These are phyloP conservation scores for Mycena floridula DNA, from an alignment of 768 basidiomycete genomes.

Conservation along the genomic window DNA sequence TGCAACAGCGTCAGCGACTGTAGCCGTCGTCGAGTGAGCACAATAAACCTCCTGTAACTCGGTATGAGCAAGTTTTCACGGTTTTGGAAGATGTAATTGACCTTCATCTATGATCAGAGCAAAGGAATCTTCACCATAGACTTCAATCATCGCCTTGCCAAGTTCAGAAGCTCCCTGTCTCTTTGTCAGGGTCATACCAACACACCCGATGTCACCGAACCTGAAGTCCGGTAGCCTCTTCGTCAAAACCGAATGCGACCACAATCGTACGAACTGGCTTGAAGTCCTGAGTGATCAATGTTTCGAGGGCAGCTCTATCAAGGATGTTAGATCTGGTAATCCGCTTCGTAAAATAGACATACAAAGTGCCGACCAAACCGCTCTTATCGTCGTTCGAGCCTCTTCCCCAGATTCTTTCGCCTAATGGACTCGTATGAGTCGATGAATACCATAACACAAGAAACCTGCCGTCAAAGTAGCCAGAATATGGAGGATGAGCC, in stretches of 20 bases:
- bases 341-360: neutral
- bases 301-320: constrained; percentile 9
- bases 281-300: constrained; percentile 10
- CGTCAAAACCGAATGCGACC: constrained; percentile 41
- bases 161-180: constrained; percentile 38
- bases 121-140: constrained; percentile 51
- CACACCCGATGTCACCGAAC: constrained; percentile 15
- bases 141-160: constrained; percentile 28
- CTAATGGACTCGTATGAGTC: constrained; percentile 12
- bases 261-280: constrained; percentile 16
- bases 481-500: constrained; percentile 45
- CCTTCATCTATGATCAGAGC: constrained; percentile 68
- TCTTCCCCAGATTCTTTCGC: constrained; percentile 51
- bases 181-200: neutral
- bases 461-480: constrained; percentile 34
- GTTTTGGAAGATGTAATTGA: no score
- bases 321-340: neutral
- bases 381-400: constrained; percentile 50
- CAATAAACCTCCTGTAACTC: neutral
- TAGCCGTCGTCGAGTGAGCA: neutral
- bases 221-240: constrained; percentile 35
- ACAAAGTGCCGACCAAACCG: constrained; percentile 28
- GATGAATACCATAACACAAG: no score
- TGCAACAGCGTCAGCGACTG: neutral
- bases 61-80: no score